Conservation (phyloP, 1,284 basidiomycete genomes). For the Waitea zeae region DNA sequence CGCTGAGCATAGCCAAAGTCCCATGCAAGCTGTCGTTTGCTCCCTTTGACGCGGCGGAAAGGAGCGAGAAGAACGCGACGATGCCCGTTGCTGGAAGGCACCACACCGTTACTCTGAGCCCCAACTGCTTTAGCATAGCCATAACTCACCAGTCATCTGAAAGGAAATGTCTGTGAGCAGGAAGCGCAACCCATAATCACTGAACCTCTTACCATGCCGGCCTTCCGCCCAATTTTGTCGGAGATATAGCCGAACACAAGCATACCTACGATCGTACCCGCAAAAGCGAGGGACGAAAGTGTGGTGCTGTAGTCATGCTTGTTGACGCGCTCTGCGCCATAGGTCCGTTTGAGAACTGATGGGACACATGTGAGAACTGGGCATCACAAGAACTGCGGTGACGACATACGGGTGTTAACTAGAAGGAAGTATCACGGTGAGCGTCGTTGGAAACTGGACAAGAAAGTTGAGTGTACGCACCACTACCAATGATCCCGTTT, state of each 20-base stretch:
- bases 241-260: constrained; percentile 60
- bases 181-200: too few species aligned
- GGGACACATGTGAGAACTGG: constrained; percentile 5
- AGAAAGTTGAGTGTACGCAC: constrained; percentile 20
- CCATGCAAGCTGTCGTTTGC: constrained; percentile 55
- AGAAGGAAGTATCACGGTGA: constrained; percentile 21
- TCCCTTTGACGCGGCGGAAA: constrained; percentile 75
- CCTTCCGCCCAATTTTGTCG: constrained; percentile 79
- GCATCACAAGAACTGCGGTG: background rate
- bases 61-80: constrained; percentile 62
- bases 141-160: too few species aligned
- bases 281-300: constrained; percentile 57
- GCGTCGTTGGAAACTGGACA: background rate
- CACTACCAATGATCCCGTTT: constrained; percentile 61
- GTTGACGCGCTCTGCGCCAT: constrained; percentile 32
- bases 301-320: constrained; percentile 39
- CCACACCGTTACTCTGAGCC: constrained; percentile 1
- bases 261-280: constrained; percentile 78
- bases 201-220: constrained; percentile 75
- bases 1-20: constrained; percentile 61
- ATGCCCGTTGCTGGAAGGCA: constrained; percentile 69
- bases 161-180: background rate
- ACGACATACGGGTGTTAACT: constrained; percentile 11
- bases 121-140: too few species aligned
- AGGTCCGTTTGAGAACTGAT: constrained; percentile 49